Percentiles rank a stretch among this genome's conserved stretches.
Evolutionary conservation across 768 basidiomycete species (phyloP).

Genomic region (Dentipellis fragilis): DNA sequence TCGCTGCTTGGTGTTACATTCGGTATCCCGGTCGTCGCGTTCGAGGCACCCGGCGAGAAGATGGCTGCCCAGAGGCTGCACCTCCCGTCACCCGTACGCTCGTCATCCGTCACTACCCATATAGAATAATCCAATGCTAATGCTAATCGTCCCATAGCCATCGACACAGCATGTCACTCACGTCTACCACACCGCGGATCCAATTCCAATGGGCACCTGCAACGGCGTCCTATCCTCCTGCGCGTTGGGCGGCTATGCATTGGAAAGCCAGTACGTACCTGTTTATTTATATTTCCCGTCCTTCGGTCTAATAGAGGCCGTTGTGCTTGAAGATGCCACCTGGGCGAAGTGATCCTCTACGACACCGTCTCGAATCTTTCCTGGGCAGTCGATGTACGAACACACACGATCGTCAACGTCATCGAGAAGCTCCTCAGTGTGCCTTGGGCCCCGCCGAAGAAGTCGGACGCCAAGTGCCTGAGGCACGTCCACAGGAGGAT

Average conservation of each 20-base stretch:
- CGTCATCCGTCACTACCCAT: not conserved
- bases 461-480: constrained; percentile 53
- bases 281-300: not conserved
- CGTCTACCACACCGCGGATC: constrained; percentile 90
- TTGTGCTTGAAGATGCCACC: constrained; percentile 55
- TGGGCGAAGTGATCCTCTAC: constrained; percentile 79
- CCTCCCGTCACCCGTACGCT: constrained; percentile 71
- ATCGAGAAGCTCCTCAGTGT: constrained; percentile 63
- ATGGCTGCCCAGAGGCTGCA: constrained; percentile 68
- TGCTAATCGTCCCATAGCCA: constrained; percentile 31
- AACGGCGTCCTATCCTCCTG: constrained; percentile 72
- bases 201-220: constrained; percentile 80
- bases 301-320: not conserved
- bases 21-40: constrained; percentile 85
- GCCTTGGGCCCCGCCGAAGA: constrained; percentile 64
- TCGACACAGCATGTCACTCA: constrained; percentile 73
- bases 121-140: not conserved
- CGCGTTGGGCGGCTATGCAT: constrained; percentile 75
- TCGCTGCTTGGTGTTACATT: constrained; percentile 83
- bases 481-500: constrained; percentile 42
- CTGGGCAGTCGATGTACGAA: constrained; percentile 80
- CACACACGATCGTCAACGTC: constrained; percentile 68
- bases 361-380: constrained; percentile 82
- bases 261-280: constrained; percentile 50
- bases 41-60: constrained; percentile 70